phyloP scores from a whole-genome alignment of 2,329 filamentous ascomycete genomes.

The Chaetomiaceae sp. region DNA sequence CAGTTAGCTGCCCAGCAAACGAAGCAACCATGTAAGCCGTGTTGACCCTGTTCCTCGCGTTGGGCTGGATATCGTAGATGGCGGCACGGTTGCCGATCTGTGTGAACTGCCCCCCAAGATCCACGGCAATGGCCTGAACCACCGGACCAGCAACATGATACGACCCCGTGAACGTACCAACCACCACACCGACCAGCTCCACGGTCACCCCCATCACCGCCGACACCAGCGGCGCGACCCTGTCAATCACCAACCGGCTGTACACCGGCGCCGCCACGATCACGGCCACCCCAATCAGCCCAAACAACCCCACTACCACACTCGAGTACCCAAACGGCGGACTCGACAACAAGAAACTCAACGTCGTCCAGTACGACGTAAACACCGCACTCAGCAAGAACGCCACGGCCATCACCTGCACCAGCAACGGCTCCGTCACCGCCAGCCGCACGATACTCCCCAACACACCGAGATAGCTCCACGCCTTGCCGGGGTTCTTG shows the following conservation, averaged over 20 bases:
- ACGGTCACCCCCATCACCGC: constrained; percentile 57
- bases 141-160: constrained; percentile 65
- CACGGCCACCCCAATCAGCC: constrained; percentile 65
- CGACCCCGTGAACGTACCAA: constrained; percentile 64
- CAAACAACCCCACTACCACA: constrained; percentile 68
- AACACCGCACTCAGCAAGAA: constrained; percentile 52
- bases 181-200: constrained; percentile 53
- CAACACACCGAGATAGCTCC: constrained; percentile 59
- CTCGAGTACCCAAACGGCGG: constrained; percentile 63
- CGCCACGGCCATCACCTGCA: constrained; percentile 62
- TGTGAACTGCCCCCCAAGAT: constrained; percentile 65
- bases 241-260: constrained; percentile 63
- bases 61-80: constrained; percentile 66
- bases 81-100: constrained; percentile 67
- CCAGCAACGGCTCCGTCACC: constrained; percentile 58
- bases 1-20: constrained; percentile 70
- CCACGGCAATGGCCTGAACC: constrained; percentile 63
- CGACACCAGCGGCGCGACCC: constrained; percentile 60
- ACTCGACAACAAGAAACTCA: constrained; percentile 71
- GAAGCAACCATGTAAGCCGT: constrained; percentile 74
- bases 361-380: constrained; percentile 54
- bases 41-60: constrained; percentile 68
- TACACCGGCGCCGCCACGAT: constrained; percentile 65
- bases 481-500: constrained; percentile 58
- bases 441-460: constrained; percentile 59